phyloP scores from a whole-genome alignment of 768 basidiomycete genomes.

The Mycena latifolia region DNA sequence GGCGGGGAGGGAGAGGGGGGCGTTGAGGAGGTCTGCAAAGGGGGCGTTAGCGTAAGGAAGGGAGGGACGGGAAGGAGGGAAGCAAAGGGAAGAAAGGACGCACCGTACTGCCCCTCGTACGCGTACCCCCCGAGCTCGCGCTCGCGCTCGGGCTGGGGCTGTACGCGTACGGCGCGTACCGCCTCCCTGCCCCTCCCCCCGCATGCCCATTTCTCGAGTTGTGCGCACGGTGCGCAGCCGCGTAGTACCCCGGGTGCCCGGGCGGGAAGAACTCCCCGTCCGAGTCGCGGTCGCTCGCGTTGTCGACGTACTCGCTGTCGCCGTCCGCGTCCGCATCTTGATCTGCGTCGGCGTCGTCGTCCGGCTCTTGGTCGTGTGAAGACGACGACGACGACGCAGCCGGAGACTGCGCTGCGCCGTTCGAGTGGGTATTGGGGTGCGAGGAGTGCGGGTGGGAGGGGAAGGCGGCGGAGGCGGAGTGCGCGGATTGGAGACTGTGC shows the following conservation, averaged over 20 bases:
- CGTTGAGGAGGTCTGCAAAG: too few species aligned
- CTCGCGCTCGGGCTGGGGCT: slow-evolving; percentile 7
- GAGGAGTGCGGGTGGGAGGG: background rate
- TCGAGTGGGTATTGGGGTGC: too few species aligned
- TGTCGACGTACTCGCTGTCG: slow-evolving; percentile 34
- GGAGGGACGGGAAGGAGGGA: background rate
- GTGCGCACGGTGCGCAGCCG: too few species aligned
- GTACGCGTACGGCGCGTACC: slow-evolving; percentile 31
- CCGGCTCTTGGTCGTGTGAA: too few species aligned
- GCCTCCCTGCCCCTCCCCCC: background rate
- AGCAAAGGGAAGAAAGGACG: background rate
- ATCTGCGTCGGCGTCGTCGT: background rate
- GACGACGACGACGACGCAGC: too few species aligned
- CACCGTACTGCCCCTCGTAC: slow-evolving; percentile 5
- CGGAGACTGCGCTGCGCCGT: too few species aligned
- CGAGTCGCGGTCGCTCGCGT: slow-evolving; percentile 35
- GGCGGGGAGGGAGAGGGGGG: too few species aligned
- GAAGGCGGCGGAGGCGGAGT: background rate
- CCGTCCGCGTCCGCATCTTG: slow-evolving; percentile 5
- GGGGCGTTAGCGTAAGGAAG: background rate
- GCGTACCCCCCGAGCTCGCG: background rate
- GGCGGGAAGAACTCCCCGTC: slow-evolving; percentile 38
- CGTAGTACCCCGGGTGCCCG: background rate
- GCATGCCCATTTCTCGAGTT: background rate
- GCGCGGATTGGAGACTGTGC: background rate